A percentile compares a stretch with the other conserved stretches of the same genome.
Conservation (phyloP, 306 rosid genomes). For the Medicago ruthenica region DNA sequence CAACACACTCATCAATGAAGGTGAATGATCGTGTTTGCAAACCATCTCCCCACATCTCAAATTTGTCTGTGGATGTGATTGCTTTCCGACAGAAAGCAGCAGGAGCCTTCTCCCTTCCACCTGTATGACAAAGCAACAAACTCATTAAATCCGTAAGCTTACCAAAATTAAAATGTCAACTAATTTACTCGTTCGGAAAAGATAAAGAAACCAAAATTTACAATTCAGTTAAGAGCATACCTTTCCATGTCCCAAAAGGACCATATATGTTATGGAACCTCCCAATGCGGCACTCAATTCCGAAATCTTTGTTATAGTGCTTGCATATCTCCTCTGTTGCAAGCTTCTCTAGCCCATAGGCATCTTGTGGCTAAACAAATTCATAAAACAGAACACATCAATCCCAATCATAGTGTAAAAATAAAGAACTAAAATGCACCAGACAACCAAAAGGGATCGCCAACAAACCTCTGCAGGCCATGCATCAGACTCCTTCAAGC, state of each 20-base stretch:
- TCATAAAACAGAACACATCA: slow-evolving; percentile 38
- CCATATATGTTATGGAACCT: slow-evolving; percentile 99
- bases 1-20: slow-evolving; percentile 98
- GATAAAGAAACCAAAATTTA: slow-evolving; percentile 21
- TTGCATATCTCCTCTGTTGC: slow-evolving; percentile 99
- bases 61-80: slow-evolving; percentile 71
- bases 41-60: slow-evolving; percentile 99
- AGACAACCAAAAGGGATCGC: slow-evolving; percentile 17
- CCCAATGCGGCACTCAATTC: slow-evolving; percentile 94
- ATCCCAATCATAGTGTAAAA: slow-evolving; percentile 6
- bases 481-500: slow-evolving; percentile 98
- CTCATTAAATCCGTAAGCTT: slow-evolving; percentile 32
- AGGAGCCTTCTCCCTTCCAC: slow-evolving; percentile 99
- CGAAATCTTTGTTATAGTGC: slow-evolving; percentile 93
- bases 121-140: slow-evolving; percentile 50
- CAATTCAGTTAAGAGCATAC: slow-evolving; percentile 50
- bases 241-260: slow-evolving; percentile 99
- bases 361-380: slow-evolving; percentile 92
- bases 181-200: slow-evolving; percentile 14
- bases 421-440: slow-evolving; percentile 32
- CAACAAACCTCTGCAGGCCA: slow-evolving; percentile 97
- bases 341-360: slow-evolving; percentile 97
- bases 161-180: background rate
- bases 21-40: slow-evolving; percentile 95
- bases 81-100: slow-evolving; percentile 98